Percentiles rank a stretch among this genome's conserved stretches.
These are phyloP conservation scores for Cercophora samala DNA, from an alignment of 495 filamentous ascomycete species.

Conservation along the genomic window DNA sequence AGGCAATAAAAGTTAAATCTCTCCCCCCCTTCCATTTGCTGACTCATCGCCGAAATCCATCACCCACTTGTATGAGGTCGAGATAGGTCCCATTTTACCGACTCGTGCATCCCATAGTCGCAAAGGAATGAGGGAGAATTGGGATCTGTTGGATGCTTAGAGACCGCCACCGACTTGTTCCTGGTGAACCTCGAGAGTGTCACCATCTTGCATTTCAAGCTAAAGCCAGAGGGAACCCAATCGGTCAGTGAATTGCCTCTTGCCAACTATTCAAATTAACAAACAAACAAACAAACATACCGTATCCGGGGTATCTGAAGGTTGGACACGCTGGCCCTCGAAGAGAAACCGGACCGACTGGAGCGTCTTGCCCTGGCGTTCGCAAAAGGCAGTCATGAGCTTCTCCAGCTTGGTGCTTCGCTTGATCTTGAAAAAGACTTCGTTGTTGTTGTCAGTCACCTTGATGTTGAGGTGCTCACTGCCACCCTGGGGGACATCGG, in stretches of 20 bases:
- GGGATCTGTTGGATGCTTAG: slow-evolving; percentile 12
- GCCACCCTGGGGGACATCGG: slow-evolving; percentile 33
- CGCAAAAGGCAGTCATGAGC: slow-evolving; percentile 98
- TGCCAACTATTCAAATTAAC: slow-evolving; percentile 8
- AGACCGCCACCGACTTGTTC: slow-evolving; percentile 83
- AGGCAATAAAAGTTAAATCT: neutral
- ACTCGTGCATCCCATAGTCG: neutral
- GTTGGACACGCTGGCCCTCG: slow-evolving; percentile 86
- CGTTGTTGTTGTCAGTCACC: slow-evolving; percentile 99
- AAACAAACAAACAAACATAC: slow-evolving; percentile 63
- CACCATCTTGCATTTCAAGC: slow-evolving; percentile 97
- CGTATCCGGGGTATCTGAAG: slow-evolving; percentile 83
- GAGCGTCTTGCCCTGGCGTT: slow-evolving; percentile 83
- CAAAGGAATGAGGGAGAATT: neutral
- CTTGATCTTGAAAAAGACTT: slow-evolving; percentile 99
- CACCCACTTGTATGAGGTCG: neutral
- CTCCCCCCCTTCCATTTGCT: neutral
- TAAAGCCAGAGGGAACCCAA: slow-evolving; percentile 30
- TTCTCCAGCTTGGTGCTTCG: slow-evolving; percentile 93
- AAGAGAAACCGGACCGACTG: slow-evolving; percentile 92
- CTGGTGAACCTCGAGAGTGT: slow-evolving; percentile 96
- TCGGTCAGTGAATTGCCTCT: neutral
- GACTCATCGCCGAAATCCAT: neutral
- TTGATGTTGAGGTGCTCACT: slow-evolving; percentile 97
- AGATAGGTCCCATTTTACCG: neutral